phyloP scores from a whole-genome alignment of 2,329 filamentous ascomycete species.

The Apiospora malaysiana region DNA sequence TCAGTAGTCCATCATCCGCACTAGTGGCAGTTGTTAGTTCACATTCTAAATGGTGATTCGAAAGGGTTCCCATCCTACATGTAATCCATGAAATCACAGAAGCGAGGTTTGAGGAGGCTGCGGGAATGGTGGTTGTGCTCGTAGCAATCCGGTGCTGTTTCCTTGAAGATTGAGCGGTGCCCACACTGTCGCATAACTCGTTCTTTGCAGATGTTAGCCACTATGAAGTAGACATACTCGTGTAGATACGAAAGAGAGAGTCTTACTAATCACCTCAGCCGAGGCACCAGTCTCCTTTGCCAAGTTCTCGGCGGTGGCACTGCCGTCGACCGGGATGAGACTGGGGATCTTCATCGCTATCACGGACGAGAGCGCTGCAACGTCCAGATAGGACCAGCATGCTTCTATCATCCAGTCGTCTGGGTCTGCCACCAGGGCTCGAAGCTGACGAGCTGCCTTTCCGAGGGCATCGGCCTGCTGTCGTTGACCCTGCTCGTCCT shows the following conservation, averaged over 20 bases:
- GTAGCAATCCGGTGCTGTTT: not conserved
- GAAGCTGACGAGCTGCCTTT: not conserved
- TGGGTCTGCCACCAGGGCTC: not conserved
- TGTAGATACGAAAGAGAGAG: not conserved
- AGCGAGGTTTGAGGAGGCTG: not conserved
- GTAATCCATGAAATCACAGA: not conserved
- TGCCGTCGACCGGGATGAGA: not conserved
- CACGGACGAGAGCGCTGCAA: not conserved
- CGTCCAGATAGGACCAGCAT: not conserved
- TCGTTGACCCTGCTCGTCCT: not conserved
- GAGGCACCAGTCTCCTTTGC: not conserved
- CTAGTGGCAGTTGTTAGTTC: not conserved
- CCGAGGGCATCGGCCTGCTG: not conserved
- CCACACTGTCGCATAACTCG: not conserved
- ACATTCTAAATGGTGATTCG: accelerated
- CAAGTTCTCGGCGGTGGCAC: not conserved
- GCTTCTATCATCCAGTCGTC: slow-evolving; percentile 3
- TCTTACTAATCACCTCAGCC: not conserved
- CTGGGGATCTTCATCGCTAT: not conserved
- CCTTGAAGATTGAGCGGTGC: not conserved
- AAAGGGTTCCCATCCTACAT: not conserved
- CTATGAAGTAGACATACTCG: too few species aligned
- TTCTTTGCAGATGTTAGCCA: not conserved
- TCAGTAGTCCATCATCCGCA: not conserved
- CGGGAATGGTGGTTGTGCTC: not conserved